A percentile compares a stretch with the other conserved stretches of the same genome.
Evolutionary conservation across 495 filamentous ascomycete genomes (phyloP).

Genomic region (Stereocaulon alpinum): DNA sequence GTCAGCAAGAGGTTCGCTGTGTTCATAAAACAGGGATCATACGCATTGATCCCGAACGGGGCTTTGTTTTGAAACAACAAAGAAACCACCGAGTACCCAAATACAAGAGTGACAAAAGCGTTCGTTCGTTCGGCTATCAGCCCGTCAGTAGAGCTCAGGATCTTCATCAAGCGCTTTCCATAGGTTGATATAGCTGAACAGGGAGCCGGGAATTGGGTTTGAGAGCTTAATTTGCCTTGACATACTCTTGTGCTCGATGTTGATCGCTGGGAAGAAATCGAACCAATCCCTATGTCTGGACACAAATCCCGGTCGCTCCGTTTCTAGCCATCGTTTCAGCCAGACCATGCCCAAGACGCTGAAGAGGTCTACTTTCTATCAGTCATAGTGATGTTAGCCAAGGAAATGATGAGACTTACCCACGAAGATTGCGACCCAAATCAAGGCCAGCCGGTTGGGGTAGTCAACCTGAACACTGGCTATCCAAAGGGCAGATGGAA

Average conservation of each 20-base stretch:
- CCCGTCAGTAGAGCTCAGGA: neutral
- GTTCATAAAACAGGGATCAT: neutral
- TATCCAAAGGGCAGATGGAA: constrained; percentile 43
- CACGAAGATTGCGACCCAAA: constrained; percentile 38
- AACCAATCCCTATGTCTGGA: constrained; percentile 26
- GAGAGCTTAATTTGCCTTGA: too few species aligned
- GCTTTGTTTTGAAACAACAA: constrained; percentile 44
- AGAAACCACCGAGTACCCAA: constrained; percentile 49
- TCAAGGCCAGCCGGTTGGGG: constrained; percentile 33
- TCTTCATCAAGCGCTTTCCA: too few species aligned
- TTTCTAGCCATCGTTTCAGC: constrained; percentile 16
- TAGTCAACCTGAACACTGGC: constrained; percentile 39
- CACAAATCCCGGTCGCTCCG: constrained; percentile 15
- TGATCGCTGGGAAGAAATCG: constrained; percentile 48
- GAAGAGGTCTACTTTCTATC: constrained; percentile 30
- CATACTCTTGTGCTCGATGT: constrained; percentile 46
- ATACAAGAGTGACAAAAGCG: constrained; percentile 49
- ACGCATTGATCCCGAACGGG: constrained; percentile 39
- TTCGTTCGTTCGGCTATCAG: constrained; percentile 40
- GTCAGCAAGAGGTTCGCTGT: neutral
- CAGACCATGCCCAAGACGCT: constrained; percentile 15
- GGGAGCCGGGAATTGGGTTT: too few species aligned
- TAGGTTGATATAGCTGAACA: too few species aligned
- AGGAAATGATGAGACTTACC: neutral
- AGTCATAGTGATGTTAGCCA: neutral